Evolutionary conservation across 2,329 filamentous ascomycete species (phyloP).

Genomic region (Furcasterigmium furcatum): DNA sequence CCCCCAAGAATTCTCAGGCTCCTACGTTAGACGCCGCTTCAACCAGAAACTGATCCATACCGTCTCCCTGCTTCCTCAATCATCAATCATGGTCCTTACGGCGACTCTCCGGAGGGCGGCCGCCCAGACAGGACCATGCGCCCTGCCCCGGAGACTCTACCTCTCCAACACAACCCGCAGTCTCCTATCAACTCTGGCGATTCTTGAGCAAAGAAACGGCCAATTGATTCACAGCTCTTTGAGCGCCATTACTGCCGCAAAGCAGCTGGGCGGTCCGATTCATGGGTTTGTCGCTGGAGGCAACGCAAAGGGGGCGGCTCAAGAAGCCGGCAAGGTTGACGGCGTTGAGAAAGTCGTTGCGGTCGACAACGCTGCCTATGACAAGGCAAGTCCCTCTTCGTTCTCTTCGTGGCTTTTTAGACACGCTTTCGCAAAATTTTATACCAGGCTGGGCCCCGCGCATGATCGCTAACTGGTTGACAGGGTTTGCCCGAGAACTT

Average conservation of each 20-base stretch:
- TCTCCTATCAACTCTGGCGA: conserved; percentile 81
- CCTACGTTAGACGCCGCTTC: no score
- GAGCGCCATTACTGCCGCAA: conserved; percentile 80
- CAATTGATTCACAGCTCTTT: conserved; percentile 80
- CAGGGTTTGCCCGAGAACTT: conserved; percentile 91
- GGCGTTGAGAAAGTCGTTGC: conserved; percentile 89
- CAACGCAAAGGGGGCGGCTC: conserved; percentile 71
- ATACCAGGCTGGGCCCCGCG: no score
- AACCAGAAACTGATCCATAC: background rate
- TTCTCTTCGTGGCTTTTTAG: no score
- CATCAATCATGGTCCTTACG: conserved; percentile 25
- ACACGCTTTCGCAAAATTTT: no score
- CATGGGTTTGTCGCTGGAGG: conserved; percentile 85
- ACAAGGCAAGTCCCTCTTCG: conserved; percentile 69
- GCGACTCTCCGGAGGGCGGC: conserved; percentile 8
- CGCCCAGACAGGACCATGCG: conserved; percentile 25
- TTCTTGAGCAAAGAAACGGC: conserved; percentile 90
- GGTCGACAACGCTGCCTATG: conserved; percentile 86
- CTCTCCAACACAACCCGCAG: conserved; percentile 17
- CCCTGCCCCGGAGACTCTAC: conserved; percentile 48
- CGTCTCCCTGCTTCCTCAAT: background rate
- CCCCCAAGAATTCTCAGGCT: no score
- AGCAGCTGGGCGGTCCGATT: conserved; percentile 80
- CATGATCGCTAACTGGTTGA: background rate
- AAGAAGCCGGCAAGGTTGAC: conserved; percentile 82